A percentile compares a stretch with the other conserved stretches of the same genome.
Evolutionary conservation across 2,329 filamentous ascomycete genomes (phyloP).

Genomic region (Pleomassaria siparia): DNA sequence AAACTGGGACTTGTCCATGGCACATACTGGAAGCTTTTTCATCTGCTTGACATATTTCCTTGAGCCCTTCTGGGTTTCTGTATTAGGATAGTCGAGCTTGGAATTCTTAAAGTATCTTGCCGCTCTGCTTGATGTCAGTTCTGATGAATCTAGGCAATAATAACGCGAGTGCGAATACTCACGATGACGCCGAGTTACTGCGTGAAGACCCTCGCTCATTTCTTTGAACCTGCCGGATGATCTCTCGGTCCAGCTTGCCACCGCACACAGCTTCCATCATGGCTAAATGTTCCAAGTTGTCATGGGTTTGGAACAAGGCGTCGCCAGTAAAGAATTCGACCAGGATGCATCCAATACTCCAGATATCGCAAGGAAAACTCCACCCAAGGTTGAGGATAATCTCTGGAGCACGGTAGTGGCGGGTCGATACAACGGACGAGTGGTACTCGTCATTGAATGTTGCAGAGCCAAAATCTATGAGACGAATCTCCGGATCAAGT

Average conservation of each 20-base stretch:
- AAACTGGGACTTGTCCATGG: neutral
- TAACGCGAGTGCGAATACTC: slow-evolving; percentile 38
- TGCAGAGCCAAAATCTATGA: slow-evolving; percentile 69
- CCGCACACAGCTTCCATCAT: slow-evolving; percentile 69
- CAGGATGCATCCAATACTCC: slow-evolving; percentile 69
- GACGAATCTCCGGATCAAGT: slow-evolving; percentile 65
- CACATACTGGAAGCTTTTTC: slow-evolving; percentile 61
- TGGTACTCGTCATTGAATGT: slow-evolving; percentile 71
- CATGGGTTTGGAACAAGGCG: slow-evolving; percentile 68
- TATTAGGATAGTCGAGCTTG: slow-evolving; percentile 64
- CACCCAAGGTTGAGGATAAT: slow-evolving; percentile 69
- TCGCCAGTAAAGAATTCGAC: slow-evolving; percentile 71
- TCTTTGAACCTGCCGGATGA: slow-evolving; percentile 57
- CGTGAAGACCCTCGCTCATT: slow-evolving; percentile 50
- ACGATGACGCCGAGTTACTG: slow-evolving; percentile 61
- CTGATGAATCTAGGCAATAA: slow-evolving; percentile 1
- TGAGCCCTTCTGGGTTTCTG: slow-evolving; percentile 63
- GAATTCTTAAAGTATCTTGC: slow-evolving; percentile 57
- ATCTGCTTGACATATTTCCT: slow-evolving; percentile 69
- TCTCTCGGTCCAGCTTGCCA: slow-evolving; percentile 56
- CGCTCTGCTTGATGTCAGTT: slow-evolving; percentile 37
- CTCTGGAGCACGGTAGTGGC: slow-evolving; percentile 67
- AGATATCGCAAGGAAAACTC: slow-evolving; percentile 69
- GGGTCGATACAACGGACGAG: slow-evolving; percentile 66
- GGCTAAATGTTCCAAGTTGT: slow-evolving; percentile 67